A percentile compares a stretch with the other conserved stretches of the same genome.
These are phyloP conservation scores for Blastobotrys elegans DNA, from an alignment of 1,139 yeast genomes.

Conservation along the genomic window DNA sequence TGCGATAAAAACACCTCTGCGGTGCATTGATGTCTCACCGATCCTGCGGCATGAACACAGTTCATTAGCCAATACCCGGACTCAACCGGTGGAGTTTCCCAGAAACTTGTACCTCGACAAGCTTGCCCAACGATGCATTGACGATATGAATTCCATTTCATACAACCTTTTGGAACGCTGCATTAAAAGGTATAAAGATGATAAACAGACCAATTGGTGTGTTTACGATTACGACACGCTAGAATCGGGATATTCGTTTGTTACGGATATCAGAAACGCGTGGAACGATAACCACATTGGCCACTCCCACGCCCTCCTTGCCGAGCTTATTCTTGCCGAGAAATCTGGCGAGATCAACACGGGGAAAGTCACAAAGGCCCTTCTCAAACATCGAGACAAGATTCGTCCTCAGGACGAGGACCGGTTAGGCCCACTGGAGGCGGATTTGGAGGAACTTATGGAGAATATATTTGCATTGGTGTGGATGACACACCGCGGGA, in stretches of 20 bases:
- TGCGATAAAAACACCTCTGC: neutral
- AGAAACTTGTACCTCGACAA: neutral
- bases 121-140: neutral
- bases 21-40: neutral
- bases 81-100: neutral
- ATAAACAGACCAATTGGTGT: neutral
- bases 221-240: conserved; percentile 2
- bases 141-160: neutral
- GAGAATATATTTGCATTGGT: conserved; percentile 3
- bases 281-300: neutral
- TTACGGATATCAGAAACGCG: conserved; percentile 3
- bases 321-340: neutral
- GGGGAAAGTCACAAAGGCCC: neutral
- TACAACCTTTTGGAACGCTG: neutral
- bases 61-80: neutral
- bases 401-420: neutral
- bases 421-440: neutral
- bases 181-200: neutral
- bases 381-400: neutral
- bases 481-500: neutral
- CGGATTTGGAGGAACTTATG: neutral
- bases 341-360: neutral
- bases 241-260: conserved; percentile 4
- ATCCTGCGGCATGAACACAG: neutral
- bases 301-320: neutral